phyloP scores from a whole-genome alignment of 2,329 filamentous ascomycete genomes.

The Ophiobolus disseminans region DNA sequence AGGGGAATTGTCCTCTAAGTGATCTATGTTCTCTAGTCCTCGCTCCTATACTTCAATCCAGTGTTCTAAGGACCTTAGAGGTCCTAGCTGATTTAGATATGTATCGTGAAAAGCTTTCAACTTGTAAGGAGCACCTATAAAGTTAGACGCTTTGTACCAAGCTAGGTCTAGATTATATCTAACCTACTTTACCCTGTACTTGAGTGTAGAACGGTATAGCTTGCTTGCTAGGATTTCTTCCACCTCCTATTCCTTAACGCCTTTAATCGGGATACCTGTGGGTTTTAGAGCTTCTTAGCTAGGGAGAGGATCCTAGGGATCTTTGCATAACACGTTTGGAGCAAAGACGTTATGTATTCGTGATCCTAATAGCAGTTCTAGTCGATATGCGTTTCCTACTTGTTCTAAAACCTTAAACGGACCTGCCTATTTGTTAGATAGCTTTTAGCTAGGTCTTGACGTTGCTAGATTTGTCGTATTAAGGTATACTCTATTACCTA shows the following conservation, averaged over 20 bases:
- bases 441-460: neutral
- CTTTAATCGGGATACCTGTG: neutral
- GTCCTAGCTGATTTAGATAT: too few relatives aligned
- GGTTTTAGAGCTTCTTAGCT: neutral
- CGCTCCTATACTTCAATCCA: too few relatives aligned
- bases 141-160: neutral
- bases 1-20: too few relatives aligned
- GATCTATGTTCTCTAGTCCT: too few relatives aligned
- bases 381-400: neutral
- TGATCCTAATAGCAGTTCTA: neutral
- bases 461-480: neutral
- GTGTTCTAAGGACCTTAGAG: too few relatives aligned
- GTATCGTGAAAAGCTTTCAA: too few relatives aligned
- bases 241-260: neutral
- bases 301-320: neutral
- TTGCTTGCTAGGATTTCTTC: slow-evolving; percentile 1
- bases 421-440: neutral
- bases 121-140: too few relatives aligned
- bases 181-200: neutral
- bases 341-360: neutral
- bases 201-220: neutral
- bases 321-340: neutral
- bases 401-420: neutral
- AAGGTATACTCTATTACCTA: neutral
- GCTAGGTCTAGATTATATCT: neutral